Evolutionary conservation across 179 eudicot species (phyloP).

Genomic region (Monotropa hypopitys): DNA sequence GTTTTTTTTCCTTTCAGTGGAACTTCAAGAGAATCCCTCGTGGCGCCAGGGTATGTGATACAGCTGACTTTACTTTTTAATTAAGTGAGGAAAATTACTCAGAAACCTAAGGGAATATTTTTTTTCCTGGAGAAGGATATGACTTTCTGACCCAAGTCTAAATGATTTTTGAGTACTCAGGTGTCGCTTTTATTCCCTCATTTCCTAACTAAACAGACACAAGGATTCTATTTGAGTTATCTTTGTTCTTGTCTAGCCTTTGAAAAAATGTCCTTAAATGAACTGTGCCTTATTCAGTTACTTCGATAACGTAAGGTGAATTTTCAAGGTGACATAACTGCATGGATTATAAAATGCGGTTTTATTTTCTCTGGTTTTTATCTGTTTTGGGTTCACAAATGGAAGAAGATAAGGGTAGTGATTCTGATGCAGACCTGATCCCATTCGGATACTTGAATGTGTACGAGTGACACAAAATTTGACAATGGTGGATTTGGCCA

Average conservation of each 20-base stretch:
- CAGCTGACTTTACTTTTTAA: background rate
- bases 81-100: background rate
- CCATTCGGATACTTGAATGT: no score
- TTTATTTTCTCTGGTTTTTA: background rate
- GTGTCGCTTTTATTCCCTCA: background rate
- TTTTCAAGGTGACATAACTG: background rate
- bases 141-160: background rate
- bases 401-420: background rate
- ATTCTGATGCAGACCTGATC: no score
- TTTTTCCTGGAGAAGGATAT: background rate
- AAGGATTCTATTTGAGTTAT: background rate
- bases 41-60: slow-evolving; percentile 7
- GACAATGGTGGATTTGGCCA: no score
- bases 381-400: background rate
- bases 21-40: background rate
- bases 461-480: no score
- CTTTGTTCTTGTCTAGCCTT: background rate
- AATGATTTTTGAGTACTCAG: background rate
- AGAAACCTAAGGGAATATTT: background rate
- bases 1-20: background rate
- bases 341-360: background rate
- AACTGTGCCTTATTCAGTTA: background rate
- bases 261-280: background rate
- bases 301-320: background rate
- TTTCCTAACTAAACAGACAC: background rate